Percentiles rank a stretch among this genome's conserved stretches.
Evolutionary conservation across 2,329 filamentous ascomycete species (phyloP).

Genomic region (Cryphonectria naterciae): DNA sequence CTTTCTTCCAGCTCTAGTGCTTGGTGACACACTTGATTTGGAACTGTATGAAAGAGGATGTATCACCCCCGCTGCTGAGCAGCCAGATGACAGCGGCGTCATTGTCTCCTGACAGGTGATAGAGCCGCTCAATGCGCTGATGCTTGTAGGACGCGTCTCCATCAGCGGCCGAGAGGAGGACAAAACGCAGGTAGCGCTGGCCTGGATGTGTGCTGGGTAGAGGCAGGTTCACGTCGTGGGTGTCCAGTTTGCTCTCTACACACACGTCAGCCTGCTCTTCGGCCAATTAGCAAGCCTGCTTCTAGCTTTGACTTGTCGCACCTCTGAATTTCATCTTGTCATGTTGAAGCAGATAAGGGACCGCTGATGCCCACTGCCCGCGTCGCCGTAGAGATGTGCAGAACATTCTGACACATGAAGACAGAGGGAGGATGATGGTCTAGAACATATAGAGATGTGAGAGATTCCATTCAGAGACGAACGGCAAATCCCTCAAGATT

Average conservation of each 20-base stretch:
- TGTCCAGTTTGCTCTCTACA: conserved; percentile 46
- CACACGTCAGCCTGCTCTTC: conserved; percentile 13
- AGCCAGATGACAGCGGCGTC: conserved; percentile 51
- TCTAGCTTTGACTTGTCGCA: not conserved
- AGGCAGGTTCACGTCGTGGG: conserved; percentile 52
- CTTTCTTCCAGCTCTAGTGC: not conserved
- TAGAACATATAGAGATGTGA: not conserved
- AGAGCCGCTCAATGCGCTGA: conserved; percentile 46
- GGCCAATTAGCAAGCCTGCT: not conserved
- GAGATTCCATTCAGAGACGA: not conserved
- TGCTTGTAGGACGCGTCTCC: conserved; percentile 35
- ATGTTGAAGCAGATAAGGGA: conserved; percentile 36
- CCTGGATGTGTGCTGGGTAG: conserved; percentile 31
- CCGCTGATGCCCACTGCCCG: conserved; percentile 41
- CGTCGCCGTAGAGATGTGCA: conserved; percentile 45
- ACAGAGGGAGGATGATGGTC: not conserved
- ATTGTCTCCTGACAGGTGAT: conserved; percentile 44
- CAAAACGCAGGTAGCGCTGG: conserved; percentile 39
- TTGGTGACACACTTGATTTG: conserved; percentile 47
- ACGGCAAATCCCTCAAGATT: not conserved
- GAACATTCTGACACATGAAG: conserved; percentile 37
- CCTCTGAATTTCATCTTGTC: conserved; percentile 34
- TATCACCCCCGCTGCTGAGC: conserved; percentile 39
- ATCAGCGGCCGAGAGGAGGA: conserved; percentile 47
- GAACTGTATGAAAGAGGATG: conserved; percentile 45